Percentiles rank a stretch among this genome's conserved stretches.
Evolutionary conservation across 345 rosid species (phyloP).

Genomic region (Brassica nigra): DNA sequence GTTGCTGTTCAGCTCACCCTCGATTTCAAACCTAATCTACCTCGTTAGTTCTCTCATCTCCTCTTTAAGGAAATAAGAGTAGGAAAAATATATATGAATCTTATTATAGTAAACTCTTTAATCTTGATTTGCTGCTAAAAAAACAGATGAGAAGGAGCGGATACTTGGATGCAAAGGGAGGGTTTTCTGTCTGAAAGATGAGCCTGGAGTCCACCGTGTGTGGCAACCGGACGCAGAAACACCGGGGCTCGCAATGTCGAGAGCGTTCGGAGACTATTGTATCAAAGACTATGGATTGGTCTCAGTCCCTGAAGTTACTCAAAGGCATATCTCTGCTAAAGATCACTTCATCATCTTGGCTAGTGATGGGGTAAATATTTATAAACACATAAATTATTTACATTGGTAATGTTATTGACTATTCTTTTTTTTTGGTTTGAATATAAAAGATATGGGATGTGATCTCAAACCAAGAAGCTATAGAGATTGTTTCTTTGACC

Average conservation of each 20-base stretch:
- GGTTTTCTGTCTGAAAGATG: conserved; percentile 76
- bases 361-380: conserved; percentile 76
- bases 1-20: conserved; percentile 79
- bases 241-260: conserved; percentile 98
- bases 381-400: not conserved
- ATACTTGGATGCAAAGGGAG: conserved; percentile 74
- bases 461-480: conserved; percentile 82
- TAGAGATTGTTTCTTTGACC: conserved; percentile 63
- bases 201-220: conserved; percentile 88
- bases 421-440: not conserved
- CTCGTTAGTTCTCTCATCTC: conserved; percentile 58
- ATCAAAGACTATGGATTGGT: conserved; percentile 81
- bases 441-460: conserved; percentile 89
- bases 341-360: conserved; percentile 89
- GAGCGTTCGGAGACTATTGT: conserved; percentile 97
- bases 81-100: not conserved
- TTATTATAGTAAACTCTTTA: not conserved
- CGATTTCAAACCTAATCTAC: conserved; percentile 90
- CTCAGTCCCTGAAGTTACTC: conserved; percentile 87
- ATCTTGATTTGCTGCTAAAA: not conserved
- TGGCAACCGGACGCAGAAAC: conserved; percentile 83
- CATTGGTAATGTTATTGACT: not conserved
- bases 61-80: not conserved
- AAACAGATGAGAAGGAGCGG: conserved; percentile 83
- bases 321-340: conserved; percentile 65